Conservation (phyloP, 495 filamentous ascomycete species). For the Wilcoxina mikolae region DNA sequence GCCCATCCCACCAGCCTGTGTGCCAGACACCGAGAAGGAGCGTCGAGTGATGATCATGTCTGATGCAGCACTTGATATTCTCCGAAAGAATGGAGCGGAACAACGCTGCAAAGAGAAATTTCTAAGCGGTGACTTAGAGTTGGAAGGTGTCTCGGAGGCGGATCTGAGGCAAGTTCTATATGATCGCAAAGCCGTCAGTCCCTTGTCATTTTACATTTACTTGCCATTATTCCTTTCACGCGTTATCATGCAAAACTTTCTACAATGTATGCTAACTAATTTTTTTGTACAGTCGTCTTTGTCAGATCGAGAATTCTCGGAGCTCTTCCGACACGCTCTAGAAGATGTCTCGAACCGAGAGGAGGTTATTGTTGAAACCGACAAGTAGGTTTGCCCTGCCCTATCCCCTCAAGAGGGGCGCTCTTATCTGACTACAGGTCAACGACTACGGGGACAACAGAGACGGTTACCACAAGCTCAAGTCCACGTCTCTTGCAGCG, state of each 20-base stretch:
- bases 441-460: conserved; percentile 12
- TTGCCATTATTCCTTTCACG: background rate
- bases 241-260: too few species aligned
- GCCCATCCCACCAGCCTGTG: conserved; percentile 82
- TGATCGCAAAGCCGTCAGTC: conserved; percentile 30
- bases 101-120: conserved; percentile 66
- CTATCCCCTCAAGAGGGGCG: conserved; percentile 8
- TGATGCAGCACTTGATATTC: conserved; percentile 71
- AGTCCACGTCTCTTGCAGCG: conserved; percentile 68
- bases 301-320: conserved; percentile 70
- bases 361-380: conserved; percentile 54
- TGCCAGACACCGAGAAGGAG: conserved; percentile 84
- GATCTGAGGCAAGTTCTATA: conserved; percentile 30
- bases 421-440: conserved; percentile 29
- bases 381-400: conserved; percentile 59
- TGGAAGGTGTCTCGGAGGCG: conserved; percentile 26
- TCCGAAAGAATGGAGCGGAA: conserved; percentile 71
- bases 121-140: conserved; percentile 19
- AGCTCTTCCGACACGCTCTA: conserved; percentile 74
- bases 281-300: conserved; percentile 16
- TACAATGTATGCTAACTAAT: conserved; percentile 37
- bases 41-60: conserved; percentile 74
- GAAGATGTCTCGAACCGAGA: conserved; percentile 71
- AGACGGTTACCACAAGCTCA: conserved; percentile 34
- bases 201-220: conserved; percentile 22